Conservation (phyloP, 768 basidiomycete genomes). For the Royoungia palumana region DNA sequence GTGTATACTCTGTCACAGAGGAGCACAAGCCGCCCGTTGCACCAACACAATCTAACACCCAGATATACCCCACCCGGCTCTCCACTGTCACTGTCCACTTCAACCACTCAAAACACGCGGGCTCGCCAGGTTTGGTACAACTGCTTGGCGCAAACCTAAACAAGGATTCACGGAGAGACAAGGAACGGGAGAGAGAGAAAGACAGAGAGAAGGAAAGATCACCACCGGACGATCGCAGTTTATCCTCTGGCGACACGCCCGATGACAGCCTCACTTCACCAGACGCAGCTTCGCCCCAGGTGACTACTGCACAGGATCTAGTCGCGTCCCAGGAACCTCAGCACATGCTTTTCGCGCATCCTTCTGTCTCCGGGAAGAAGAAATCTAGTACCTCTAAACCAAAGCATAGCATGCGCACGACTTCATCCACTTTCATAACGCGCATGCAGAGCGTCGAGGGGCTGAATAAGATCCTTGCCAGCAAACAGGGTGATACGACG, state of each 20-base stretch:
- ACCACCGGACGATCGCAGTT: slow-evolving; percentile 58
- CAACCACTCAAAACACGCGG: slow-evolving; percentile 50
- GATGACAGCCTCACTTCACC: slow-evolving; percentile 50
- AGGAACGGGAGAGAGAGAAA: slow-evolving; percentile 34
- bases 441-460: slow-evolving; percentile 82
- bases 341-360: slow-evolving; percentile 61
- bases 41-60: slow-evolving; percentile 38
- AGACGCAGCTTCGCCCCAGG: slow-evolving; percentile 37
- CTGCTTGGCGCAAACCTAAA: slow-evolving; percentile 56
- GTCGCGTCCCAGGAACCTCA: slow-evolving; percentile 31
- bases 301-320: slow-evolving; percentile 34
- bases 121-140: slow-evolving; percentile 62
- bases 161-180: slow-evolving; percentile 55
- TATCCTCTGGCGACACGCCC: slow-evolving; percentile 80
- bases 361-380: slow-evolving; percentile 48
- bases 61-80: slow-evolving; percentile 57
- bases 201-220: slow-evolving; percentile 40
- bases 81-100: slow-evolving; percentile 63
- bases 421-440: slow-evolving; percentile 89
- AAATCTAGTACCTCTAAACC: slow-evolving; percentile 65
- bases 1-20: slow-evolving; percentile 84
- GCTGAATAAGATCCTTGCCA: slow-evolving; percentile 62
- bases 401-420: slow-evolving; percentile 89
- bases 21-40: slow-evolving; percentile 68
- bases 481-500: slow-evolving; percentile 80